A percentile compares a stretch with the other conserved stretches of the same genome.
Conservation (phyloP, 2,329 filamentous ascomycete genomes). For the Lojkania enalia region DNA sequence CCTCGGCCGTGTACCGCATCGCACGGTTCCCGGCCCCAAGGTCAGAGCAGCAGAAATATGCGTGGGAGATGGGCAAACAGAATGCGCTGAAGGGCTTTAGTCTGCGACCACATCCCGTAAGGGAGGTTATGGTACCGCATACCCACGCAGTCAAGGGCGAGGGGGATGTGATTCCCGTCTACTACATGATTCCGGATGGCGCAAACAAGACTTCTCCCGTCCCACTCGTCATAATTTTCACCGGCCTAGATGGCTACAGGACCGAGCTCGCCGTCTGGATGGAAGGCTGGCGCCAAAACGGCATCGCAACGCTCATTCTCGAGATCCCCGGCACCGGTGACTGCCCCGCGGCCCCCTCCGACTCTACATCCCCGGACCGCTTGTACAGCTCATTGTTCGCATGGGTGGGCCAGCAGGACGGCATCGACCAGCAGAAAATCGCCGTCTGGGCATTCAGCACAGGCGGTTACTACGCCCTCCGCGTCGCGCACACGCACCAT, state of each 20-base stretch:
- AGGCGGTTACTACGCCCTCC: slow-evolving; percentile 62
- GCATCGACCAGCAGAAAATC: slow-evolving; percentile 53
- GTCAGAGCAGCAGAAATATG: slow-evolving; percentile 57
- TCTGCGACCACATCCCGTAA: slow-evolving; percentile 56
- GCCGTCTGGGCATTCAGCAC: slow-evolving; percentile 62
- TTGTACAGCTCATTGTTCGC: slow-evolving; percentile 59
- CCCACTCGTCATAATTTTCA: slow-evolving; percentile 60
- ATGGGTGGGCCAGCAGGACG: slow-evolving; percentile 54
- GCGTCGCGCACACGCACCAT: slow-evolving; percentile 61
- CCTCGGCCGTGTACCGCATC: slow-evolving; percentile 68
- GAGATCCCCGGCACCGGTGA: slow-evolving; percentile 64
- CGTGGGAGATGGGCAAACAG: slow-evolving; percentile 68
- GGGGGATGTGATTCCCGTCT: slow-evolving; percentile 62
- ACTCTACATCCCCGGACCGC: slow-evolving; percentile 56
- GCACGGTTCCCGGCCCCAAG: slow-evolving; percentile 66
- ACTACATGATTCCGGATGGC: slow-evolving; percentile 62
- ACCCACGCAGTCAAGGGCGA: slow-evolving; percentile 55
- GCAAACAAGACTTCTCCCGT: slow-evolving; percentile 49
- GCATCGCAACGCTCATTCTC: slow-evolving; percentile 55
- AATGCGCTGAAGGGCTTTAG: slow-evolving; percentile 61
- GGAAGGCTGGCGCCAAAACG: slow-evolving; percentile 54
- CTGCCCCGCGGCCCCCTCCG: slow-evolving; percentile 53
- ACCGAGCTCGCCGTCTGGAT: slow-evolving; percentile 60
- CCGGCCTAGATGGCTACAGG: slow-evolving; percentile 62
- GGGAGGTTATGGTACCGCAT: slow-evolving; percentile 66